Conservation (phyloP, 805 yeast species). For the Millerozyma miso region DNA sequence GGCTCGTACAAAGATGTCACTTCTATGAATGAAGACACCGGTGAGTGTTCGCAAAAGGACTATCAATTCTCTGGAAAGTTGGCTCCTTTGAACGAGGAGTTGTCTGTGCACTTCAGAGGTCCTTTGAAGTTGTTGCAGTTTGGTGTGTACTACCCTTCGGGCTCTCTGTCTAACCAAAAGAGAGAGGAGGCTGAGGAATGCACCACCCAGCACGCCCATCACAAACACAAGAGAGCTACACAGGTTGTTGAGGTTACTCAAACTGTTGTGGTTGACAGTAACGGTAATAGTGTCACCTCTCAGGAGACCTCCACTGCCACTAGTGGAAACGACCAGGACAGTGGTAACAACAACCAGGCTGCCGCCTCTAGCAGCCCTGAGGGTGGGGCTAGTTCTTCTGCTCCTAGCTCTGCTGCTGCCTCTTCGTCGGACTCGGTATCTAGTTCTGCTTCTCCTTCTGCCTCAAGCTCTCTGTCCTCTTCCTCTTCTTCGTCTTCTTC, state of each 20-base stretch:
- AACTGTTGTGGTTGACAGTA: conserved; percentile 64
- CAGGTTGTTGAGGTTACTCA: conserved; percentile 70
- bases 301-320: conserved; percentile 18
- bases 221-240: conserved; percentile 59
- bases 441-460: conserved; percentile 8
- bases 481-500: conserved; percentile 20
- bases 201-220: conserved; percentile 43
- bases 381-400: conserved; percentile 7
- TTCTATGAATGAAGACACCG: conserved; percentile 64
- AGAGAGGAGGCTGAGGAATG: conserved; percentile 41
- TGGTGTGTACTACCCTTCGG: conserved; percentile 79
- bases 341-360: conserved; percentile 15
- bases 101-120: conserved; percentile 88
- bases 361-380: conserved; percentile 16
- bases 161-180: conserved; percentile 36
- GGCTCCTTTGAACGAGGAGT: conserved; percentile 81
- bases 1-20: conserved; percentile 83
- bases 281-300: conserved; percentile 42
- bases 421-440: conserved; percentile 7
- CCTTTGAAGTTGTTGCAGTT: conserved; percentile 77
- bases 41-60: conserved; percentile 63
- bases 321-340: conserved; percentile 2
- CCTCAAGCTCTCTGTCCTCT: conserved; percentile 15
- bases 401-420: conserved; percentile 15
- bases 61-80: conserved; percentile 63